Base-by-base conservation (phyloP, 2,329 filamentous ascomycete genomes). In the Aspergillus sojae region DNA sequence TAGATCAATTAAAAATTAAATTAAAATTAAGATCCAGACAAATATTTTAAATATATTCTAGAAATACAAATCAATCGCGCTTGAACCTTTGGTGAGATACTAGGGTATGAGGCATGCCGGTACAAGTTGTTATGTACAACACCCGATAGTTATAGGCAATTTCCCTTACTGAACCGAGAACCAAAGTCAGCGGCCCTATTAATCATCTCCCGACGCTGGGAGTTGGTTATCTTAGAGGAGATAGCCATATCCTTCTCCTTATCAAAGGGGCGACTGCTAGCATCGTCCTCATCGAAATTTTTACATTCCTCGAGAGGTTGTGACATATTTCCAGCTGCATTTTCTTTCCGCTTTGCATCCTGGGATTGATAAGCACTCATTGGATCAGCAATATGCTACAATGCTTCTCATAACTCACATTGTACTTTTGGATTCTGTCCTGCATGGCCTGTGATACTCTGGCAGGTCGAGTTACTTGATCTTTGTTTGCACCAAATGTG, bases 231-330 rank as follows among this genome's bases (percentile, higher is more conserved):
- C 71, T 87, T 88, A 21, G 88, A 87, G 10, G 90, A 89, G 2
- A 92, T 80, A 45, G 88, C 90, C 88, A 98, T 97, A 77, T 98
- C 95, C 81, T 97, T 98, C 77, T 97, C 92, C 66, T 89, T 86
- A 79, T 97, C 93, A 78, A 98, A 98, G 0, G 88, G 90, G 65
- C 94, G 85, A 78, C 91, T 90, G 77, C 93, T 97, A 0, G 95
- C 94, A 75, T 98, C 94, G 78, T 97, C 94, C 26, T 95, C 92
- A 67, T 92, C 88, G 66, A 88, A 82, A 30, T 88, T 86, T 21
- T 58, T 64, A 41, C 45, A 32, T 32, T 32, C 62, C 1, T 60
- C 61, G 23, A 43, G 53, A 36, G 59, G 28, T 32, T 55, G 52
- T n/a, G 41, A 48, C 12, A 56, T 28, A 7, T 28, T 28, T 28